Evolutionary conservation across 352 stramenopile species (phyloP).

Genomic region (Phytophthora aleatoria): DNA sequence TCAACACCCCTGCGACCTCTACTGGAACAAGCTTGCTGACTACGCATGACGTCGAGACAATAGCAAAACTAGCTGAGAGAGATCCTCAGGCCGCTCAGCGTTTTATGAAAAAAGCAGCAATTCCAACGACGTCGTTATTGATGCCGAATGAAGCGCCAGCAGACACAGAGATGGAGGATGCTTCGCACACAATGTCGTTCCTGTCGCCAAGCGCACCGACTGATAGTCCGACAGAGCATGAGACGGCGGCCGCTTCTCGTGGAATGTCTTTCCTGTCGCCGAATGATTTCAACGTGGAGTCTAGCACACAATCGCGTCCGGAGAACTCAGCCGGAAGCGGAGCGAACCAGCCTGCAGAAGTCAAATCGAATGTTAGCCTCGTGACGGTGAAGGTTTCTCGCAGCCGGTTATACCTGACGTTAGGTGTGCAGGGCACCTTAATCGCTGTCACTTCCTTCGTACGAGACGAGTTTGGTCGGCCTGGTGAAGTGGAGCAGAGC

Average conservation of each 20-base stretch:
- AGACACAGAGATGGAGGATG: conserved; percentile 1
- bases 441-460: conserved; percentile 73
- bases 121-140: conserved; percentile 9
- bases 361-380: conserved; percentile 32
- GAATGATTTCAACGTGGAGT: conserved; percentile 41
- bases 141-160: not conserved
- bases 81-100: conserved; percentile 1
- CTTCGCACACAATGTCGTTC: conserved; percentile 20
- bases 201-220: conserved; percentile 21
- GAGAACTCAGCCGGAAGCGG: not conserved
- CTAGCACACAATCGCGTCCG: conserved; percentile 14
- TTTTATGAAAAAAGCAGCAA: conserved; percentile 1
- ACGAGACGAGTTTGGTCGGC: conserved; percentile 41
- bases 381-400: conserved; percentile 46
- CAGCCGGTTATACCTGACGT: conserved; percentile 58
- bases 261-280: conserved; percentile 58
- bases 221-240: conserved; percentile 5
- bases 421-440: conserved; percentile 50
- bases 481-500: conserved; percentile 72
- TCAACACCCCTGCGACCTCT: not conserved
- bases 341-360: not conserved
- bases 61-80: conserved; percentile 27
- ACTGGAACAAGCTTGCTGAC: not conserved
- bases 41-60: conserved; percentile 23
- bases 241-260: conserved; percentile 4